Base-by-base conservation (phyloP, 2,329 filamentous ascomycete genomes). In the Colletotrichum kahawae region DNA sequence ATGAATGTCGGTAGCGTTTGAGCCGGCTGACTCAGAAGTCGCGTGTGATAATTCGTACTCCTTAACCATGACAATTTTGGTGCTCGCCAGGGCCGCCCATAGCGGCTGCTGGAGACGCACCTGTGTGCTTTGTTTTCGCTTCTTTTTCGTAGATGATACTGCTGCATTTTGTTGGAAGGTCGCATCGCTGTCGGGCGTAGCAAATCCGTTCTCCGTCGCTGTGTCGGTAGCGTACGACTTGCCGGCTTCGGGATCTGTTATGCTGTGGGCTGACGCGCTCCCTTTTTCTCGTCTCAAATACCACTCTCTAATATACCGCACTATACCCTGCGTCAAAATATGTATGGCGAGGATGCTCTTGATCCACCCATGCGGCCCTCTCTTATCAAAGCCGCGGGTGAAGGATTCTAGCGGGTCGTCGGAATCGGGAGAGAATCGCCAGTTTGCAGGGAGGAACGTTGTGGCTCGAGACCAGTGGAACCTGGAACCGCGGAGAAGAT, bases 41-140 rank as follows among this genome's bases (percentile, higher is more conserved):
- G 93, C 92, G 82, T 94, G 92, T 78, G 94, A 96, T 82, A 97
- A 91, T 85, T 95, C 94, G 79, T 95, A 95, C 84, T 95, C 96
- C 86, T 98, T 97, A 82, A 97, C 93, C 85, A 98, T 95, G 80
- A 97, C 96, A 82, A 98, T 96, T 89, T 98, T 98, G 82, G 96
- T 98, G 86, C 95, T 98, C 67, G 96, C 96, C 79, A 98, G 91
- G 63, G 96, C 96, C 77, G 96, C 95, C 96, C 96, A 98, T 78
- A 98, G 91, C 64, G 96, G 96, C 85, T 98, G 96, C 82, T 95
- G 93, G 83, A 95, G 95, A 83, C 96, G 91, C 78, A 98, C 95
- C 84, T 97, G 95, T 74, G 95, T 95, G 82, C 95, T 96, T 85
- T 98, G 95, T 86, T 97, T 96, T 85, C 94, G 92, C 86, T 95